Evolutionary conservation across 495 filamentous ascomycete genomes (phyloP), one percentile per base, ranked within the genome.

Genomic region (Penicillium daleae): DNA sequence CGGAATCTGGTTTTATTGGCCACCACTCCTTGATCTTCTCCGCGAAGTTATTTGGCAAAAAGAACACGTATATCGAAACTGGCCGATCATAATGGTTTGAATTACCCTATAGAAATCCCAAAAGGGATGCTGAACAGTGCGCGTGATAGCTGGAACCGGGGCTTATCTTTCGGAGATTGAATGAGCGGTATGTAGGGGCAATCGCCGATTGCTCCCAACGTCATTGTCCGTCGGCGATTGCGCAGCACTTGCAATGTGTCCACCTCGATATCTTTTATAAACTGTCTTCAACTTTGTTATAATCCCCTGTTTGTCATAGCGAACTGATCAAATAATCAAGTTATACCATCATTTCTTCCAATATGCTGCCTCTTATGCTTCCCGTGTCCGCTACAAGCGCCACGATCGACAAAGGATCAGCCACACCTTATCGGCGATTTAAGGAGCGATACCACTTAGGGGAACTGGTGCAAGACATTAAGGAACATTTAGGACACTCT

Each of bases 381-480:
- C 61, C n/a, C 42, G 66, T 31, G 10, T 68, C 32, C 57, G 22
- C 70, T 19, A 35, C 60, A 1, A 46, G 12, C 51, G n/a, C 49
- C 50, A 29, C 53, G 22, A 42, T 63, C 62, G 54, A 62, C 59
- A 63, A 64, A 57, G 56, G 55, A 24, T 57, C 67, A 40, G 35
- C 66, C 29, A 63, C 63, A n/a, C 55, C 42, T 24, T 68, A 68
- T 58, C 64, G 60, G 29, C 63, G 57, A 35, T 70, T 68, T 56
- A 66, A 60, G 26, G 61, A 61, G 9, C 63, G 65, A 46, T 71
- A 77, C 50, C 57, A 65, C 51, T 61, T 77, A 1, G 67, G 72
- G 3, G 42, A 70, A 9, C 67, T 77, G 0, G 65, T 77, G 3
- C 56, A 68, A 17, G 73, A 76, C 46, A 67, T 77, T 35, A 76